Percentiles rank a stretch among this genome's conserved stretches.
These are phyloP conservation scores for Macrocystidia cucumis DNA, from an alignment of 1,284 basidiomycete genomes.

Conservation along the genomic window DNA sequence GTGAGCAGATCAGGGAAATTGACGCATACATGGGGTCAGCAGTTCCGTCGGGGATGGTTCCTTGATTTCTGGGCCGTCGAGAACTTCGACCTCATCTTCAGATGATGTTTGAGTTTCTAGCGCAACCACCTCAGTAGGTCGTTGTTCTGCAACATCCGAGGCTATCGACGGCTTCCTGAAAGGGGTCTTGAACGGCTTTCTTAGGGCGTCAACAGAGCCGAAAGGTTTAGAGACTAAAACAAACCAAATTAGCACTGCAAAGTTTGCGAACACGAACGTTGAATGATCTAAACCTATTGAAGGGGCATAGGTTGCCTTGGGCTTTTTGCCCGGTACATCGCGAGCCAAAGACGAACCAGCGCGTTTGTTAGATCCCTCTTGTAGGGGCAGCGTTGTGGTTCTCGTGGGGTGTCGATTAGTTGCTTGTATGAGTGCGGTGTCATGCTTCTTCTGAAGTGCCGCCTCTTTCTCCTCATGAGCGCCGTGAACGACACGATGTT, in stretches of 20 bases:
- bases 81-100: background rate
- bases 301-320: constrained; percentile 24
- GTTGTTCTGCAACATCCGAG: constrained; percentile 10
- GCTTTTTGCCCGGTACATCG: constrained; percentile 25
- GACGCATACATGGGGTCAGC: background rate
- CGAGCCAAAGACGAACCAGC: constrained; percentile 9
- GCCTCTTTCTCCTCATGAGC: background rate
- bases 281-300: constrained; percentile 28
- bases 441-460: background rate
- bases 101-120: constrained; percentile 2
- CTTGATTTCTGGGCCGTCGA: background rate
- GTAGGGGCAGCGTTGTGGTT: constrained; percentile 5
- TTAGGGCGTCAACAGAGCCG: constrained; percentile 29
- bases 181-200: constrained; percentile 49
- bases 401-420: constrained; percentile 2
- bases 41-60: constrained; percentile 1
- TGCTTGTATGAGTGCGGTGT: constrained; percentile 18
- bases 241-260: constrained; percentile 7
- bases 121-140: constrained; percentile 2
- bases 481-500: constrained; percentile 4
- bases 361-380: constrained; percentile 19
- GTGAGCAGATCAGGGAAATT: no score
- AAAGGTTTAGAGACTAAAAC: constrained; percentile 34
- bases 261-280: constrained; percentile 1
- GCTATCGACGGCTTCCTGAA: constrained; percentile 29